Conservation (phyloP, 805 yeast genomes). For the Lachancea fermentati region DNA sequence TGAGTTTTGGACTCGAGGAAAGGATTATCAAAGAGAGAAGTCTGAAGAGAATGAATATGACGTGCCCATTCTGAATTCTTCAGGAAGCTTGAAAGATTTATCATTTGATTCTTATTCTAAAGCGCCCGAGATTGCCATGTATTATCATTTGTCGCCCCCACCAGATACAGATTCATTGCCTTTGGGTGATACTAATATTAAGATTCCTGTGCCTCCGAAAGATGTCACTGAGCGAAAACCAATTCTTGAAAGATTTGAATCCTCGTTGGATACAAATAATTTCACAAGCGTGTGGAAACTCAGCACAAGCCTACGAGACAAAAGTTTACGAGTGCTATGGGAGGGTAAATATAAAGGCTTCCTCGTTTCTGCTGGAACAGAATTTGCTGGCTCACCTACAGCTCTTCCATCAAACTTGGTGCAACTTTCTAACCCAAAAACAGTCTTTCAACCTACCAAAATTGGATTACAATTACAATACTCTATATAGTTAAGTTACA, state of each 20-base stretch:
- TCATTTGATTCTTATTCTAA: neutral
- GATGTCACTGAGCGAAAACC: constrained; percentile 32
- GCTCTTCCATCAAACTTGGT: constrained; percentile 5
- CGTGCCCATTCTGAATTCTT: neutral
- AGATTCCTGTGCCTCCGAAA: constrained; percentile 30
- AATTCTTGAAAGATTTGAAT: constrained; percentile 48
- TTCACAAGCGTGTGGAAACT: constrained; percentile 69
- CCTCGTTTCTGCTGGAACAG: constrained; percentile 68
- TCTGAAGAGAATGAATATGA: neutral
- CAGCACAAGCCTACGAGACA: constrained; percentile 62
- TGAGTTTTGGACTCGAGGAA: constrained; percentile 62
- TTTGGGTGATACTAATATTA: constrained; percentile 24
- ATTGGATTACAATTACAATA: constrained; percentile 31
- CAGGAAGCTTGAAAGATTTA: neutral
- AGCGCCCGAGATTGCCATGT: constrained; percentile 13
- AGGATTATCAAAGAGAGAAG: neutral
- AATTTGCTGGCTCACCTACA: constrained; percentile 27
- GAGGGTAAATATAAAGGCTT: constrained; percentile 83
- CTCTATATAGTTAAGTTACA: constrained; percentile 15
- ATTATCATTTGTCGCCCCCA: constrained; percentile 15
- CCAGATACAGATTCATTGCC: constrained; percentile 18
- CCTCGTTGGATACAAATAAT: constrained; percentile 44
- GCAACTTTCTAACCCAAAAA: constrained; percentile 1
- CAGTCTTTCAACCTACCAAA: constrained; percentile 16
- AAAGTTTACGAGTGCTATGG: constrained; percentile 66